These are phyloP conservation scores for Phaeosphaeriaceae sp. DNA, from an alignment of 2,329 filamentous ascomycete genomes.

Conservation along the genomic window DNA sequence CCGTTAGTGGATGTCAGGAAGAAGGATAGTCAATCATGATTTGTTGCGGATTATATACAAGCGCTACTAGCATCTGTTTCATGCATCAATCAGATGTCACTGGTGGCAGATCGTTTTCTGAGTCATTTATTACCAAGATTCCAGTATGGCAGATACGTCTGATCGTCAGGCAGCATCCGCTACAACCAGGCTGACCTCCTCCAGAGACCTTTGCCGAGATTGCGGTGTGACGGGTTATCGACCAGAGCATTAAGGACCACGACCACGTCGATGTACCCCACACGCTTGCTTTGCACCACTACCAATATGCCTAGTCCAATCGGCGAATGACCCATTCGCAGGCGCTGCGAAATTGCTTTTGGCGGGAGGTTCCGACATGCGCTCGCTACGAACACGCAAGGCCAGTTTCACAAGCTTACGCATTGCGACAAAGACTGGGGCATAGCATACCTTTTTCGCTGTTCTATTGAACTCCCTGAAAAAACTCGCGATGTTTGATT, in stretches of 20 bases:
- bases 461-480: background rate
- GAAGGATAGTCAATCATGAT: background rate
- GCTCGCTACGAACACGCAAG: background rate
- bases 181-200: background rate
- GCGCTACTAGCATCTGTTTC: background rate
- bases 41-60: background rate
- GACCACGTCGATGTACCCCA: background rate
- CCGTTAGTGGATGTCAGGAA: background rate
- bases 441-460: background rate
- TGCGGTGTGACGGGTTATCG: background rate
- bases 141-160: background rate
- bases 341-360: background rate
- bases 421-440: background rate
- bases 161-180: too few species aligned
- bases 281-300: background rate
- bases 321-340: background rate
- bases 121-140: background rate
- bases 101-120: background rate
- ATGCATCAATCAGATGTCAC: background rate
- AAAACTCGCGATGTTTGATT: background rate
- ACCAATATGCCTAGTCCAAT: background rate
- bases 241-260: background rate
- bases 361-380: background rate
- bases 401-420: background rate
- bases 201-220: background rate